Evolutionary conservation across 148 eudicot genomes (phyloP).

Genomic region (Dianthus caryophyllus): DNA sequence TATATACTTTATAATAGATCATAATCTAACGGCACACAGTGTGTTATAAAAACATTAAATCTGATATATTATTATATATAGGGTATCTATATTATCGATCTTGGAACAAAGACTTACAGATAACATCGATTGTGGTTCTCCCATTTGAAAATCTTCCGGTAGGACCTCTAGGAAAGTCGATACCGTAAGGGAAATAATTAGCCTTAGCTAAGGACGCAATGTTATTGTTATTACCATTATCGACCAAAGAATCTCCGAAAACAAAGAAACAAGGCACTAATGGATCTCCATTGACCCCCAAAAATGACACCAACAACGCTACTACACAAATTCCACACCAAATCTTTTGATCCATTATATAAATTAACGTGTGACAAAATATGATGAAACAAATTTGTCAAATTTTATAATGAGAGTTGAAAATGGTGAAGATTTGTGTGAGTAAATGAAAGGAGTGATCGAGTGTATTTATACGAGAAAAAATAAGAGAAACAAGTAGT

Average conservation of each 20-base stretch:
- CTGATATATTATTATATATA: too few species aligned
- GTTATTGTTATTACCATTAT: slow-evolving; percentile 77
- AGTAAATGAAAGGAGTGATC: not conserved
- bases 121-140: slow-evolving; percentile 64
- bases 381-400: not conserved
- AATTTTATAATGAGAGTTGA: not conserved
- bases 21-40: not conserved
- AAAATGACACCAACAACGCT: slow-evolving; percentile 2
- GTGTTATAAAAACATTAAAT: not conserved
- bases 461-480: not conserved
- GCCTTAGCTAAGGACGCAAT: slow-evolving; percentile 69
- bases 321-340: slow-evolving; percentile 3
- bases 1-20: too few species aligned
- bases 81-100: not conserved
- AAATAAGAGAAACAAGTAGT: not conserved
- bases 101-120: slow-evolving; percentile 34
- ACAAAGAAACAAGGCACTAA: slow-evolving; percentile 77
- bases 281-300: slow-evolving; percentile 34
- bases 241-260: slow-evolving; percentile 87
- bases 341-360: slow-evolving; percentile 11
- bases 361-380: not conserved
- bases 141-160: slow-evolving; percentile 87
- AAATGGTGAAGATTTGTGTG: not conserved
- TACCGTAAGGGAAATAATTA: slow-evolving; percentile 81
- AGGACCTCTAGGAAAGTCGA: slow-evolving; percentile 65